Conservation (phyloP, 495 filamentous ascomycete genomes). For the Xylaria bambusicola region DNA sequence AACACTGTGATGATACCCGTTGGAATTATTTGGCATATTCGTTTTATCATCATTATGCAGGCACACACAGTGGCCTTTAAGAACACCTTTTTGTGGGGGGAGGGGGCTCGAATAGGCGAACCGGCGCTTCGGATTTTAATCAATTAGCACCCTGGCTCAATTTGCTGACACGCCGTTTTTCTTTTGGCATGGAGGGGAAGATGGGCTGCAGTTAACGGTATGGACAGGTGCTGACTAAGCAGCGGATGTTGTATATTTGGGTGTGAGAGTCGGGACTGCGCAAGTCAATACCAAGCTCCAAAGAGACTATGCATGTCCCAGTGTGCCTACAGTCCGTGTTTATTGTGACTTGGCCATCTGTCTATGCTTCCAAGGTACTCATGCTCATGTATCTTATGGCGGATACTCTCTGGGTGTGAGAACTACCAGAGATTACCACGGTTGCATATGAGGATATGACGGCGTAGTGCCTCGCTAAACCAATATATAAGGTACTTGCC, state of each 20-base stretch:
- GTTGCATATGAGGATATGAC: too few relatives aligned
- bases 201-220: not conserved
- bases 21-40: conserved; percentile 10
- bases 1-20: conserved; percentile 9
- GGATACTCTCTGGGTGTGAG: too few relatives aligned
- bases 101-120: not conserved
- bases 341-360: too few relatives aligned
- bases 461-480: too few relatives aligned
- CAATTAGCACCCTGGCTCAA: not conserved
- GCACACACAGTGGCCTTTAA: not conserved
- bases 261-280: not conserved
- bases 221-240: not conserved
- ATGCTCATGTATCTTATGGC: too few relatives aligned
- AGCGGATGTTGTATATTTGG: not conserved
- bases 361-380: too few relatives aligned
- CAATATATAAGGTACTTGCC: too few relatives aligned
- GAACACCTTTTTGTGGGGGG: not conserved
- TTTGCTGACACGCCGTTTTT: not conserved
- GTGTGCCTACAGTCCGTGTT: too few relatives aligned
- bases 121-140: conserved; percentile 3
- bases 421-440: too few relatives aligned
- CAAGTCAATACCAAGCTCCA: not conserved
- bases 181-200: not conserved
- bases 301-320: not conserved
- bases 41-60: conserved; percentile 7